Percentiles rank a stretch among this genome's conserved stretches.
These are phyloP conservation scores for Artemisia tridentata DNA, from an alignment of 129 eudicot genomes.

Conservation along the genomic window DNA sequence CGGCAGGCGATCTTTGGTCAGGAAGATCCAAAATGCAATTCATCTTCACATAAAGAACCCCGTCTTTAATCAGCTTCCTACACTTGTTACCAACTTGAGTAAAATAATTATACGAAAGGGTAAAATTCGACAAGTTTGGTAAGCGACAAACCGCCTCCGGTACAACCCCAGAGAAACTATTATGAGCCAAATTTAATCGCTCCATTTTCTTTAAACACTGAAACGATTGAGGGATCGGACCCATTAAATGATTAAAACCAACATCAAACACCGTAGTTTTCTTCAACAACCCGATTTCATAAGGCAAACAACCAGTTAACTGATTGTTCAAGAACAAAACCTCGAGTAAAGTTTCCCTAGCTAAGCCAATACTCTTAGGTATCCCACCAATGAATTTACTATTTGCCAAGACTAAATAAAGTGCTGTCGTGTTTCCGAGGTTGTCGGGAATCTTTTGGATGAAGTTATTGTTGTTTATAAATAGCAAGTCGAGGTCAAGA, in stretches of 20 bases:
- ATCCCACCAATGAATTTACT: slow-evolving; percentile 40
- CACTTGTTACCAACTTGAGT: slow-evolving; percentile 43
- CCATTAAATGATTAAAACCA: slow-evolving; percentile 31
- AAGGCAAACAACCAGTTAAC: slow-evolving; percentile 44
- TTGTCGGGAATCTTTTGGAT: slow-evolving; percentile 31
- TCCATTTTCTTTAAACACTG: slow-evolving; percentile 35
- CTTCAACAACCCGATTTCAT: slow-evolving; percentile 35
- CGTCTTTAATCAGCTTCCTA: slow-evolving; percentile 21
- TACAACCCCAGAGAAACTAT: slow-evolving; percentile 30
- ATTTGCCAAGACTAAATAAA: slow-evolving; percentile 43
- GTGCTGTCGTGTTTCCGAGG: slow-evolving; percentile 36
- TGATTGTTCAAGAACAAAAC: slow-evolving; percentile 40
- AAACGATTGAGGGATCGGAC: slow-evolving; percentile 45
- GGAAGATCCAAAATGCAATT: slow-evolving; percentile 52
- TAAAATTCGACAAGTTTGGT: slow-evolving; percentile 29
- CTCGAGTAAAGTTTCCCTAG: slow-evolving; percentile 29
- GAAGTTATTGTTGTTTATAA: slow-evolving; percentile 46
- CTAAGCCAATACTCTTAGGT: slow-evolving; percentile 34
- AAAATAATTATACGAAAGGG: slow-evolving; percentile 41
- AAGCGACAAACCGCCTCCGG: slow-evolving; percentile 43
- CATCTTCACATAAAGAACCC: slow-evolving; percentile 37
- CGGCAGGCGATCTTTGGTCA: slow-evolving; percentile 35
- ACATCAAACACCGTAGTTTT: slow-evolving; percentile 37
- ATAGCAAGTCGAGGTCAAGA: slow-evolving; percentile 39
- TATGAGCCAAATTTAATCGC: slow-evolving; percentile 37